Percentiles rank a stretch among this genome's conserved stretches.
Evolutionary conservation across 2,329 filamentous ascomycete species (phyloP).

Genomic region (Beauveria brongniartii): DNA sequence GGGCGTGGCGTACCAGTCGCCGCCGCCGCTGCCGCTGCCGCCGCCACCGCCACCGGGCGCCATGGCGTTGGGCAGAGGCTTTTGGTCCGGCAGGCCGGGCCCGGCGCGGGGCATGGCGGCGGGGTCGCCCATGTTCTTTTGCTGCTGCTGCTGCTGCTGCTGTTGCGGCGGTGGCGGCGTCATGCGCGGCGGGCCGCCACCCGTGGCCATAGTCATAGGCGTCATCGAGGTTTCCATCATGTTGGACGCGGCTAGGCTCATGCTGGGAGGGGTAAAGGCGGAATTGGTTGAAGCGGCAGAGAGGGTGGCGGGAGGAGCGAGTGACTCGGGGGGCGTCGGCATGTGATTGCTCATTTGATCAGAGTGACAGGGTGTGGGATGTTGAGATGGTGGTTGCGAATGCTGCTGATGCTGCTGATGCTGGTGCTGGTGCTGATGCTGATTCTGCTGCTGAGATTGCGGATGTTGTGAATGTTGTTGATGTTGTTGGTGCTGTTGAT

Average conservation of each 20-base stretch:
- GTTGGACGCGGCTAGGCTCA: conserved; percentile 28
- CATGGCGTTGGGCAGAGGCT: conserved; percentile 34
- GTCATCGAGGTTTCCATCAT: conserved; percentile 13
- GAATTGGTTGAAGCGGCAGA: conserved; percentile 23
- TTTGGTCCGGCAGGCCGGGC: conserved; percentile 28
- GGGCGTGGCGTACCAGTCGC: conserved; percentile 45
- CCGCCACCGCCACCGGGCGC: conserved; percentile 20
- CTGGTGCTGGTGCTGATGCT: conserved; percentile 5
- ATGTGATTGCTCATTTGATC: conserved; percentile 26
- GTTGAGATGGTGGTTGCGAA: conserved; percentile 17
- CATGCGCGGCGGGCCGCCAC: conserved; percentile 16
- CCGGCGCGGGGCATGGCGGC: conserved; percentile 32
- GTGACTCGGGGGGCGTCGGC: conserved; percentile 38
- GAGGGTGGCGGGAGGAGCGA: conserved; percentile 22
- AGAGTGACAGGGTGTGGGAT: conserved; percentile 15
- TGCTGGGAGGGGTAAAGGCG: conserved; percentile 26
- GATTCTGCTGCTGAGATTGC: conserved; percentile 5
- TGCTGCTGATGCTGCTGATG: conserved; percentile 13
- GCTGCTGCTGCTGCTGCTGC: neutral
- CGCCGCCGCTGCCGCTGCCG: conserved; percentile 13
- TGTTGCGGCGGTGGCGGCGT: conserved; percentile 18
- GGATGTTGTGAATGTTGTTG: conserved; percentile 15
- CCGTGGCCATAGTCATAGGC: neutral
- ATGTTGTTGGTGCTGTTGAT: conserved; percentile 13
- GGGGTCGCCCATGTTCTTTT: conserved; percentile 26